phyloP scores from a whole-genome alignment of 2,329 filamentous ascomycete genomes.

The Apiospora kogelbergensis region DNA sequence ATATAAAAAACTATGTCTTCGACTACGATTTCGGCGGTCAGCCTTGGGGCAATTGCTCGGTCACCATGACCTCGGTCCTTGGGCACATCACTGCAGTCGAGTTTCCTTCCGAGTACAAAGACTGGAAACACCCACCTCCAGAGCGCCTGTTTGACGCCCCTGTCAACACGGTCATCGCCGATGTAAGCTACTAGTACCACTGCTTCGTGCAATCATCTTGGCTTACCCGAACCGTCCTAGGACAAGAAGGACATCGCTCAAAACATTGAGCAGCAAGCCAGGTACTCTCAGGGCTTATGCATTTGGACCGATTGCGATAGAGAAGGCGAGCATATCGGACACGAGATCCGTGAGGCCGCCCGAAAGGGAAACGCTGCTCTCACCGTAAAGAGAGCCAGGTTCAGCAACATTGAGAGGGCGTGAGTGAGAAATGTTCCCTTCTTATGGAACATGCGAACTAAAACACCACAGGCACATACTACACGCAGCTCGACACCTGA shows the following conservation, averaged over 20 bases:
- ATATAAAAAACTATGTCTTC: conserved; percentile 93
- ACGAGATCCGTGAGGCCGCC: conserved; percentile 84
- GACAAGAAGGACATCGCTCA: conserved; percentile 78
- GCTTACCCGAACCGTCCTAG: conserved; percentile 39
- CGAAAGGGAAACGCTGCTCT: conserved; percentile 70
- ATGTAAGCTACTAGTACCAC: conserved; percentile 45
- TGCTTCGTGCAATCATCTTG: neutral
- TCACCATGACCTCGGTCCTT: conserved; percentile 91
- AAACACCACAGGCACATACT: conserved; percentile 70
- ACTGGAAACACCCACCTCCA: conserved; percentile 81
- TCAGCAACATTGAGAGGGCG: conserved; percentile 95
- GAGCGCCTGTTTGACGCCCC: conserved; percentile 78
- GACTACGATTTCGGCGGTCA: conserved; percentile 76
- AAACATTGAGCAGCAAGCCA: conserved; percentile 82
- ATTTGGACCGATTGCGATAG: conserved; percentile 99
- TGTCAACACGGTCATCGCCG: conserved; percentile 65
- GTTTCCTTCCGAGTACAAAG: conserved; percentile 71
- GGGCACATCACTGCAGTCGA: conserved; percentile 84
- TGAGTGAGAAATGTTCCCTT: conserved; percentile 42
- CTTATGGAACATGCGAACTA: conserved; percentile 8
- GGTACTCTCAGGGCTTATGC: conserved; percentile 71
- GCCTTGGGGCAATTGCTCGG: conserved; percentile 76
- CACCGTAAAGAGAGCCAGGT: conserved; percentile 80
- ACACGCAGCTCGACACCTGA: conserved; percentile 74
- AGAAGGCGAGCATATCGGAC: conserved; percentile 94